phyloP scores from a whole-genome alignment of 805 yeast species.

The Wickerhamomyces chaumierensis region DNA sequence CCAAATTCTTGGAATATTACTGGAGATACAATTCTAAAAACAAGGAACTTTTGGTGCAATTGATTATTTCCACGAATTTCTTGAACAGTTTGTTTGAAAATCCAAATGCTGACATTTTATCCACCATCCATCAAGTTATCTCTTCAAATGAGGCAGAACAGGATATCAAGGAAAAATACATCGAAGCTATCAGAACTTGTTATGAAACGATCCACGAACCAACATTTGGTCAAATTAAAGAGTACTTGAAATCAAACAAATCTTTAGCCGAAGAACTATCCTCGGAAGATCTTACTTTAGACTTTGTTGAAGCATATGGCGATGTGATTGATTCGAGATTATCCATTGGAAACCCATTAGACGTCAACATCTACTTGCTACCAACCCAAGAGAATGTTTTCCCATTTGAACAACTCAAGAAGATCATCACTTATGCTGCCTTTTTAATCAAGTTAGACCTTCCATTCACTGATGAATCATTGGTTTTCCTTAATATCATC shows the following conservation, averaged over 20 bases:
- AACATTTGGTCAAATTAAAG: constrained; percentile 3
- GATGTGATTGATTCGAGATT: constrained; percentile 24
- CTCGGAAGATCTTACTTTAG: constrained; percentile 8
- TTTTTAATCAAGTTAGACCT: constrained; percentile 16
- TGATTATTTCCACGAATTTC: constrained; percentile 7
- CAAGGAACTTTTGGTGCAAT: constrained; percentile 4
- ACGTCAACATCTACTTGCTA: constrained; percentile 25
- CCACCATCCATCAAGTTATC: background rate
- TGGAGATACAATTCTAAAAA: constrained; percentile 8
- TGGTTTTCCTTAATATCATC: constrained; percentile 21
- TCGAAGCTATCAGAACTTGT: constrained; percentile 2
- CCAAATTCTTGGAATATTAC: constrained; percentile 14
- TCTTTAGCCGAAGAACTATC: constrained; percentile 1
- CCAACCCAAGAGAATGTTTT: constrained; percentile 4
- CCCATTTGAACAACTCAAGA: constrained; percentile 7
- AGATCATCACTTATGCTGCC: constrained; percentile 15
- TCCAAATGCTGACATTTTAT: background rate
- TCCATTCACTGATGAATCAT: constrained; percentile 8
- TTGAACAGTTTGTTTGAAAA: constrained; percentile 8
- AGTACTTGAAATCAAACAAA: constrained; percentile 10
- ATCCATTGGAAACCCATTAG: constrained; percentile 37
- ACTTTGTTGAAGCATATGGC: constrained; percentile 19
- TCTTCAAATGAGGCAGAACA: constrained; percentile 1
- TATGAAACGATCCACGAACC: background rate
- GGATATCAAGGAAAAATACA: constrained; percentile 4